Base-by-base conservation (phyloP, 257 asterid genomes). In the Hygrophila difformis region DNA sequence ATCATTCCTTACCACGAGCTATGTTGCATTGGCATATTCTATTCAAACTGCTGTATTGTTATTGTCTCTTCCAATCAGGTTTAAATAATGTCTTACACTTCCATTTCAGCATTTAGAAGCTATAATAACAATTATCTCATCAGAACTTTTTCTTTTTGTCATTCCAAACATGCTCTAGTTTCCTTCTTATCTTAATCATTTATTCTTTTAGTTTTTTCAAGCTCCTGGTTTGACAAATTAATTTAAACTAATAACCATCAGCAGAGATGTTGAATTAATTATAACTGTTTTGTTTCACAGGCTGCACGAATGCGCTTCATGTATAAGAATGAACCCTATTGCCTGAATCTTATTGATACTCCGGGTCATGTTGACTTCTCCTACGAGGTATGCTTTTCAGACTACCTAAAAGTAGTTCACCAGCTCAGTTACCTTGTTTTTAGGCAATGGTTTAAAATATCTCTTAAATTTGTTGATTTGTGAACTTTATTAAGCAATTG, bases 311-410 rank as follows among this genome's bases (percentile, higher is more conserved):
- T 91, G 98, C 98, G 98, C 53, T 86, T 56, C 69, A 31, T 76
- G 54, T 57, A 69, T 61, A 73, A 76, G 50, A 58, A 60, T 51
- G 82, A 79, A 68, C 78, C 96, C 47, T 80, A 82, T 66, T 86
- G 96, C 74, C 78, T 91, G 66, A 91, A 91, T 67, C 98, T 91
- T 44, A 91, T 91, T 44, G 98, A 91, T 51, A 91, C 98, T 49
- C 98, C 98, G 5, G 98, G 98, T 34, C 98, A 91, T 53, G 98
- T 91, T 47, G 98, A 91, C 71, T 91, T 91, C 81, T 91, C 98
- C n/a, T 91, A 91, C 62, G 98, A 91, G 96, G 96, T 86, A 79
- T 51, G 61, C 57, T 49, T 60, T 49, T 49, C 28, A 24, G 36
- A 44, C 39, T 35, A 17, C 31, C 55, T 18, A 44, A 42, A 16